Conservation (phyloP, 1,284 basidiomycete species). For the Cutaneotrichosporon dermatis region DNA sequence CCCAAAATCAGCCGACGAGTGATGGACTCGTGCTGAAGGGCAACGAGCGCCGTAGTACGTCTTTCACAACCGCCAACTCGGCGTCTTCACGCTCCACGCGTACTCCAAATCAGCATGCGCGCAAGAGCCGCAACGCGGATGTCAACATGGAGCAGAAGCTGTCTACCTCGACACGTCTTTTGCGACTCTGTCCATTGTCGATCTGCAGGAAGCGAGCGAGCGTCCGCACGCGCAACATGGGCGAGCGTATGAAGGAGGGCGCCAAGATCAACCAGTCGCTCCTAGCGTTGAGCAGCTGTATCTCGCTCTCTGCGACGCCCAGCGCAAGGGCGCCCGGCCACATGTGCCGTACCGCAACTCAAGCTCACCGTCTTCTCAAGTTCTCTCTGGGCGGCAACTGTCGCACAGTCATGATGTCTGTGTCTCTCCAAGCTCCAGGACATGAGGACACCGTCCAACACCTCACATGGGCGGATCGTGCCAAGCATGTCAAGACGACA, state of each 20-base stretch:
- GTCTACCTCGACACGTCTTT: slow-evolving; percentile 62
- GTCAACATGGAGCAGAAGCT: slow-evolving; percentile 38
- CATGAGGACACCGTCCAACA: slow-evolving; percentile 98
- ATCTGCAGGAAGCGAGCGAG: slow-evolving; percentile 89
- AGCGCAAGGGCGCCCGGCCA: slow-evolving; percentile 66
- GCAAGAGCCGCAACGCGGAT: slow-evolving; percentile 57
- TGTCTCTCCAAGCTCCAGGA: slow-evolving; percentile 86
- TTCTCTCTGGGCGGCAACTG: slow-evolving; percentile 96
- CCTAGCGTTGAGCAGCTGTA: slow-evolving; percentile 90
- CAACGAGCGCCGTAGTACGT: slow-evolving; percentile 81
- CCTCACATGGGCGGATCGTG: slow-evolving; percentile 92
- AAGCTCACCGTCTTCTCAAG: slow-evolving; percentile 91
- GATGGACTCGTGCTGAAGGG: slow-evolving; percentile 84
- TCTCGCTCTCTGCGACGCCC: slow-evolving; percentile 79
- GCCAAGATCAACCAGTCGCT: slow-evolving; percentile 97
- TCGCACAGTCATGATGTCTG: slow-evolving; percentile 99
- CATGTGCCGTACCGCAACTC: slow-evolving; percentile 95
- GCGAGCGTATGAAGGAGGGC: slow-evolving; percentile 94
- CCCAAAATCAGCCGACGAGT: slow-evolving; percentile 80
- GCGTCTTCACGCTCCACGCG: slow-evolving; percentile 97
- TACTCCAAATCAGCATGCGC: slow-evolving; percentile 88
- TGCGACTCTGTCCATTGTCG: slow-evolving; percentile 90
- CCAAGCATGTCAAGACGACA: slow-evolving; percentile 95
- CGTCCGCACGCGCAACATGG: slow-evolving; percentile 94
- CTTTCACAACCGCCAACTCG: slow-evolving; percentile 87